Evolutionary conservation across 176 grass and related monocot genomes (phyloP).

Genomic region (Saccharum officinarum): DNA sequence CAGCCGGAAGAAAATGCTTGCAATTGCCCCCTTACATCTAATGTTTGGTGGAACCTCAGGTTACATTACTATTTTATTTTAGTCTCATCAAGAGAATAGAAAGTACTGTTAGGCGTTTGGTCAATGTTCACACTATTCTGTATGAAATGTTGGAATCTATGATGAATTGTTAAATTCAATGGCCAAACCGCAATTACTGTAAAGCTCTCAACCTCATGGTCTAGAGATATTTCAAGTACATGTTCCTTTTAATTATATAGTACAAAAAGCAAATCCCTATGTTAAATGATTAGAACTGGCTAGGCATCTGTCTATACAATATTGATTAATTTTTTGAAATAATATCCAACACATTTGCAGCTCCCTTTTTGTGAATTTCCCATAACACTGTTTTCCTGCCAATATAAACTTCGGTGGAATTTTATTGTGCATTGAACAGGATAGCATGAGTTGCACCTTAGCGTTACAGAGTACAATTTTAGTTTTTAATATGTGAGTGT

Average conservation of each 20-base stretch:
- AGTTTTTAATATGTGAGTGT: not conserved
- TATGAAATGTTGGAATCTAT: not conserved
- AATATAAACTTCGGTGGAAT: not conserved
- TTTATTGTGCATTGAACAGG: not conserved
- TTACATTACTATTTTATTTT: not conserved
- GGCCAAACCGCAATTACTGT: not conserved
- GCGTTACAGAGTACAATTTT: not conserved
- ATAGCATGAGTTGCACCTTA: not conserved
- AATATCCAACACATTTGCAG: not conserved
- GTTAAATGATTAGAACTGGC: not conserved
- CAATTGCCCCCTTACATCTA: not conserved
- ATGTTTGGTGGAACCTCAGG: not conserved
- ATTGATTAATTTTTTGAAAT: not conserved
- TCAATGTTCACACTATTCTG: not conserved
- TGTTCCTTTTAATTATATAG: not conserved
- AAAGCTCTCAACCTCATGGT: not conserved
- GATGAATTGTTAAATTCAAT: constrained; percentile 3
- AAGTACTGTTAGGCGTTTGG: not conserved
- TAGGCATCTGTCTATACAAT: not conserved
- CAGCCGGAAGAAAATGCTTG: not conserved
- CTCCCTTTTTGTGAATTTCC: not conserved
- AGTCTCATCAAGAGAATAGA: not conserved
- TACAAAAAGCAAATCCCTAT: not conserved
- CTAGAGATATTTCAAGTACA: not conserved
- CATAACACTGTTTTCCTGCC: not conserved